Base-by-base conservation (phyloP, 305 asterid genomes). In the Rubia tinctorum region DNA sequence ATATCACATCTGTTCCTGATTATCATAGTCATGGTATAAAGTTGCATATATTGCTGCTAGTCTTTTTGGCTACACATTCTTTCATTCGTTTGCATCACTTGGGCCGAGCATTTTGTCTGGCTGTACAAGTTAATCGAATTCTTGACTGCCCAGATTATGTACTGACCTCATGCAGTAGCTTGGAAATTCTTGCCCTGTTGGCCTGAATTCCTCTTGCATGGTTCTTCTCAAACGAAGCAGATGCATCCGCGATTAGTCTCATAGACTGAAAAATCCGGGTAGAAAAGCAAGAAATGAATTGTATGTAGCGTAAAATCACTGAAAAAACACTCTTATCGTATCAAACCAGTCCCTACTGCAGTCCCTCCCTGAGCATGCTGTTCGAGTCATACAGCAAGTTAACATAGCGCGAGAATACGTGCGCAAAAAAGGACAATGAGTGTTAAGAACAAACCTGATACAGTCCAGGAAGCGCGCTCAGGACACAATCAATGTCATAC, bases 281-380 rank as follows among this genome's bases (percentile, higher is more conserved):
- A 14, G 39, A 27, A 7, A 49, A 10, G 13, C 20, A 58, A 5
- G 20, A 2, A 58, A 22, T 23, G 58, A 70, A 61, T 9, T 42
- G 34, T 37, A 20, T 47, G 11, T 7, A 47, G 1, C 17, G 15
- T 53, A 23, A 23, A 69, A 34, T 17, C 30, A 11, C 60, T 17
- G 69, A 25, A 47, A 39, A 66, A 51, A 42, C 72, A n/a, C n/a
- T n/a, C n/a, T n/a, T n/a, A n/a, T n/a, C n/a, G n/a, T n/a, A n/a
- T n/a, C n/a, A 94, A 80, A 82, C 99, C 98, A 62, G 98, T 90
- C 74, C 99, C 99, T 55, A 94, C 97, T 62, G 98, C 97, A 63
- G 98, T 93, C 76, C 96, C 97, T 23, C 98, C 96, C 69, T 91
- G 98, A 77, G 98, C 97, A 72, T 91, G 96, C 98, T 93, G 97